phyloP scores from a whole-genome alignment of 2,329 filamentous ascomycete genomes.

The Pseudogymnoascus sp. region DNA sequence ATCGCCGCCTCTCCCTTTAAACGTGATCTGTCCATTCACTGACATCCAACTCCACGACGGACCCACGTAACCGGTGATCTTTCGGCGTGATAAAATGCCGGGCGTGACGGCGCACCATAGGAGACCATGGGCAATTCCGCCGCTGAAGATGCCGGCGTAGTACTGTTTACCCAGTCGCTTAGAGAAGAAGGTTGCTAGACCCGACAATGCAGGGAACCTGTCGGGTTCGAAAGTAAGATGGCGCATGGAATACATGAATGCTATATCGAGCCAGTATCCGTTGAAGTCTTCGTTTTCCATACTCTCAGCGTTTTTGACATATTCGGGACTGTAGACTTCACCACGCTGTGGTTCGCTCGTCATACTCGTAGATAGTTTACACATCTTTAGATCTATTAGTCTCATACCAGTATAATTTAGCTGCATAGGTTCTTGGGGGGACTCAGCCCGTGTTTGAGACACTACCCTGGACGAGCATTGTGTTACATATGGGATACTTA shows the following conservation, averaged over 20 bases:
- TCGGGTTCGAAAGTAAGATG: not conserved
- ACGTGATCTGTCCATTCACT: slow-evolving; percentile 9
- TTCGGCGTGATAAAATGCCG: not conserved
- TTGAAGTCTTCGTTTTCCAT: not conserved
- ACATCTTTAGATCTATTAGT: not conserved
- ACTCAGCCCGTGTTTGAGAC: not conserved
- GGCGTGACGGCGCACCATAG: not conserved
- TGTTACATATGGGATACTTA: not conserved
- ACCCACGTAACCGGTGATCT: not conserved
- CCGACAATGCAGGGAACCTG: slow-evolving; percentile 7
- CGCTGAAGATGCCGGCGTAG: not conserved
- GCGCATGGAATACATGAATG: slow-evolving; percentile 10
- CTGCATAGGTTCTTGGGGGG: not conserved
- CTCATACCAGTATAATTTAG: not conserved
- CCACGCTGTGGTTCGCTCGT: not conserved
- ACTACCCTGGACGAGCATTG: not conserved
- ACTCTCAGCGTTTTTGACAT: not conserved
- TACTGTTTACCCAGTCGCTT: not conserved
- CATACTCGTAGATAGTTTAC: not conserved
- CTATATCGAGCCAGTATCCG: slow-evolving; percentile 11
- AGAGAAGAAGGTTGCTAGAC: not conserved
- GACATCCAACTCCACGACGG: slow-evolving; percentile 14
- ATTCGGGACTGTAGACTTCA: not conserved
- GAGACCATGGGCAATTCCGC: not conserved
- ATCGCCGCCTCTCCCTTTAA: not conserved